Percentiles rank a stretch among this genome's conserved stretches.
These are phyloP conservation scores for Schoenoplectus tabernaemontani DNA, from an alignment of 202 grass and related monocot genomes.

Conservation along the genomic window DNA sequence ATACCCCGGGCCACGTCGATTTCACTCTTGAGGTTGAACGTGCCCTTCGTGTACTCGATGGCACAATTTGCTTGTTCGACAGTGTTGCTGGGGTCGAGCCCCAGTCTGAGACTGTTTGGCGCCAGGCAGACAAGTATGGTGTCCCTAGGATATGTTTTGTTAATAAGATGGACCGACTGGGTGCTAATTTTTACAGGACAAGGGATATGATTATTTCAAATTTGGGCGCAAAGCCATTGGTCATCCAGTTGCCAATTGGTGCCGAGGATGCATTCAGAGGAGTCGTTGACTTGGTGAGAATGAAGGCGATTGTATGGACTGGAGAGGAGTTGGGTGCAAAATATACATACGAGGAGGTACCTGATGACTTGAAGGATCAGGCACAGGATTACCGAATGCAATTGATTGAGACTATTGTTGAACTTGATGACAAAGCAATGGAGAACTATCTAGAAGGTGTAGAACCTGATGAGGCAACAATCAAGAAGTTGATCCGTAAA, in stretches of 20 bases:
- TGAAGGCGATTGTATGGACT: conserved; percentile 91
- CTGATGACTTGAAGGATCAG: conserved; percentile 65
- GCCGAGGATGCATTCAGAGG: conserved; percentile 92
- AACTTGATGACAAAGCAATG: conserved; percentile 78
- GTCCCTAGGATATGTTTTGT: conserved; percentile 97
- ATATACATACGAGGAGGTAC: conserved; percentile 79
- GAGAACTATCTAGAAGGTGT: conserved; percentile 89
- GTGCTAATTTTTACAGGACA: conserved; percentile 92
- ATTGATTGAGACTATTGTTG: conserved; percentile 84
- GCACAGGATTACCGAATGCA: conserved; percentile 66
- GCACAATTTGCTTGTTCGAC: conserved; percentile 95
- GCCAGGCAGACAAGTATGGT: conserved; percentile 93
- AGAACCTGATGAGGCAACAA: conserved; percentile 73
- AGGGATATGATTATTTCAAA: conserved; percentile 96
- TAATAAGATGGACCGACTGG: conserved; percentile 96
- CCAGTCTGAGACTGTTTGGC: conserved; percentile 98
- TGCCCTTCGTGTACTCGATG: conserved; percentile 90
- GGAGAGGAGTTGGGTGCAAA: conserved; percentile 93
- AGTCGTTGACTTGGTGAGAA: conserved; percentile 81
- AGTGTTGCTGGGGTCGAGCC: conserved; percentile 97
- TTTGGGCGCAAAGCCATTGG: conserved; percentile 93
- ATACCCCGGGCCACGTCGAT: conserved; percentile 94
- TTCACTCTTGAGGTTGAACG: conserved; percentile 98
- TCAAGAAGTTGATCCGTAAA: conserved; percentile 85
- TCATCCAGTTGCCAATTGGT: conserved; percentile 89